Base-by-base conservation (phyloP, 2,329 filamentous ascomycete species). In the Trichoderma polysporum region DNA sequence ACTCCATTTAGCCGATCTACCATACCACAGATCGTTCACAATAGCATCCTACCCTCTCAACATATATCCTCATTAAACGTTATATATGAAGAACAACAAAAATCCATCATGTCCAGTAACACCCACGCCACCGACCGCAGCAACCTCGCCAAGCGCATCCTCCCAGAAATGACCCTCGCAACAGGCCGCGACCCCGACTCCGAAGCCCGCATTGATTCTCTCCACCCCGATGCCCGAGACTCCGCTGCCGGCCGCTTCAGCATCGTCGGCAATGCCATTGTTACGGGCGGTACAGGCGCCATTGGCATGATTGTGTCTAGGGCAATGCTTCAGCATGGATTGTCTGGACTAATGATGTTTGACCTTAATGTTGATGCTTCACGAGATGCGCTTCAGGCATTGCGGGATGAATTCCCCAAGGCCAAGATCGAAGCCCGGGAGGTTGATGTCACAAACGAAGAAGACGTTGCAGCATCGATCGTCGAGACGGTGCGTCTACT, bases 261-360 rank as follows among this genome's bases (percentile, higher is more conserved):
- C 3, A 68, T 79, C 33, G 37, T 65, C 0, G 77, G 77, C 19
- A 76, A 75, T 41, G 76, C 72, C 65, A 66, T 74, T 49, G 50
- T 74, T n/a, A 85, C 87, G 15, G 90, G 90, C 4, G 87, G 84
- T 12, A 68, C 68, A 12, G 70, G 70, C n/a, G 67, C 47, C 59
- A 70, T 71, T 29, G 70, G 68, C 29, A 25, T 60, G 17, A 79
- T 91, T 0, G 89, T 86, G 7, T 80, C 89, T 9, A 80, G 82
- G 65, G 89, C 89, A 1, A 82, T 92, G 22, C 86, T 92, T 41
- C 88, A 92, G 76, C 90, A 92, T 72, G 90, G 90, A 8, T 79
- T 87, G 2, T 74, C 79, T 0, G 86, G 85, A 2, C 78, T 91
- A 12, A 82, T 82, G 49, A 81, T 92, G 33, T 85, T 90, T 73